Evolutionary conservation across 164 flowering plant species (phyloP), one percentile per base, ranked within the genome.

Genomic region (Cinnamomum chago): DNA sequence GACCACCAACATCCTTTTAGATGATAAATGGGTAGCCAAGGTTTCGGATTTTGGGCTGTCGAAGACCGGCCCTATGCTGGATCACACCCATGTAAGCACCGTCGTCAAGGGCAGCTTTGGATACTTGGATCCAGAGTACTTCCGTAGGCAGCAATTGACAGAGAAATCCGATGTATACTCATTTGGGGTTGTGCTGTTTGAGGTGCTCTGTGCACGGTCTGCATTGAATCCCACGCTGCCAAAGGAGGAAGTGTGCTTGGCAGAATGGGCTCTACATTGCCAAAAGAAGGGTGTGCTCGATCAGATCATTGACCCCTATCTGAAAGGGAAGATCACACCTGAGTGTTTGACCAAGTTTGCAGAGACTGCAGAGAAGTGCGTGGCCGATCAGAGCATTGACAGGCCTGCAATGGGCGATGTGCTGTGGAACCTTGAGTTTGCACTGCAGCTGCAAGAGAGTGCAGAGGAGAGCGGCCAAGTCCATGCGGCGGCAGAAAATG

Each of bases 1-100:
- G 75, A 86, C 86, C 17, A 82, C 89, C 58, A 86, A 86, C 73
- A 84, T 86, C 10, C 77, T 85, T 24, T 68, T 86, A 51, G 88
- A 86, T 50, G 88, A 83, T 67, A 83, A 85, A 23, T 85, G 88
- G 86, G 85, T 82, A 2, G 85, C 90, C 0, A 87, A 87, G 78
- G 88, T 87, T 58, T 85, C 90, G 2, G 90, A 87, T 73, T 87
- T 87, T 27, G 88, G 90, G 17, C 69, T 87, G 67, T 87, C 90
- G 1, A 85, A 73, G 73, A 66, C 78, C 23, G 90, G 90, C 5
- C 88, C 88, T 2, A 77, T 79, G 33, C 58, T 78, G 77, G 81
- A 79, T 70, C 76, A 78, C 40, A 84, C 84, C 17, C 88, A 87
- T 65, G 84, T 85, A 50, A 87, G 86, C 76, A 87, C 88, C 3